Percentiles rank a stretch among this genome's conserved stretches.
phyloP scores from a whole-genome alignment of 805 yeast genomes.

The Torulaspora gathmanii region DNA sequence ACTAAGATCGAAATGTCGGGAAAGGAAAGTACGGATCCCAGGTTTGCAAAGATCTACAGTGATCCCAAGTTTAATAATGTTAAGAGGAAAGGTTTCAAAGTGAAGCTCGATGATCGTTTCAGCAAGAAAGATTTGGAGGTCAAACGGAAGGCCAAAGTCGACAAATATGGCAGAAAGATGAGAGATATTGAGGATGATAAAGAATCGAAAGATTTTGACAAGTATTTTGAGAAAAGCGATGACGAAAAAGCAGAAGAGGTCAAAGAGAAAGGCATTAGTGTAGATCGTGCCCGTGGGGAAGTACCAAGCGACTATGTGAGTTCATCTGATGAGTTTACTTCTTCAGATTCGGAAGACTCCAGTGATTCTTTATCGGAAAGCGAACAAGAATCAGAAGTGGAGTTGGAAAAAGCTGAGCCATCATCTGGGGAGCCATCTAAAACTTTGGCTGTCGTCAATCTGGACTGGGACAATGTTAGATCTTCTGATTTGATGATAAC shows the following conservation, averaged over 20 bases:
- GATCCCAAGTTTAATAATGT: slow-evolving; percentile 88
- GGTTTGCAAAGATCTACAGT: slow-evolving; percentile 71
- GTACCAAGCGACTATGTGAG: slow-evolving; percentile 42
- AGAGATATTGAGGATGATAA: slow-evolving; percentile 33
- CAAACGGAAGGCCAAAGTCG: slow-evolving; percentile 61
- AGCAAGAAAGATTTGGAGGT: slow-evolving; percentile 56
- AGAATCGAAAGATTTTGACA: slow-evolving; percentile 52
- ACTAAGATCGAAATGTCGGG: slow-evolving; percentile 16
- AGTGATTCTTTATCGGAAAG: slow-evolving; percentile 42
- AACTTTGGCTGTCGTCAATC: slow-evolving; percentile 83
- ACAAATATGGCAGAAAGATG: slow-evolving; percentile 80
- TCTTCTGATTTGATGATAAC: slow-evolving; percentile 88
- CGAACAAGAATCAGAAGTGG: slow-evolving; percentile 52
- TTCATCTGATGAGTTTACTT: slow-evolving; percentile 43
- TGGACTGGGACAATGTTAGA: slow-evolving; percentile 96
- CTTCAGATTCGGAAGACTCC: slow-evolving; percentile 42
- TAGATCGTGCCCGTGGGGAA: slow-evolving; percentile 69
- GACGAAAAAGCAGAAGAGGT: slow-evolving; percentile 22
- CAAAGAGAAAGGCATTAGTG: slow-evolving; percentile 10
- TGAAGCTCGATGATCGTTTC: slow-evolving; percentile 82
- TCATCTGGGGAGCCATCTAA: slow-evolving; percentile 82
- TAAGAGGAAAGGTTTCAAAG: slow-evolving; percentile 60
- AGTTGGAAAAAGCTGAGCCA: slow-evolving; percentile 55
- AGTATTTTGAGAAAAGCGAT: slow-evolving; percentile 53
- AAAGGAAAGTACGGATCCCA: slow-evolving; percentile 51